A percentile compares a stretch with the other conserved stretches of the same genome.
phyloP scores from a whole-genome alignment of 495 filamentous ascomycete genomes.

The Penicillium tannophilum region DNA sequence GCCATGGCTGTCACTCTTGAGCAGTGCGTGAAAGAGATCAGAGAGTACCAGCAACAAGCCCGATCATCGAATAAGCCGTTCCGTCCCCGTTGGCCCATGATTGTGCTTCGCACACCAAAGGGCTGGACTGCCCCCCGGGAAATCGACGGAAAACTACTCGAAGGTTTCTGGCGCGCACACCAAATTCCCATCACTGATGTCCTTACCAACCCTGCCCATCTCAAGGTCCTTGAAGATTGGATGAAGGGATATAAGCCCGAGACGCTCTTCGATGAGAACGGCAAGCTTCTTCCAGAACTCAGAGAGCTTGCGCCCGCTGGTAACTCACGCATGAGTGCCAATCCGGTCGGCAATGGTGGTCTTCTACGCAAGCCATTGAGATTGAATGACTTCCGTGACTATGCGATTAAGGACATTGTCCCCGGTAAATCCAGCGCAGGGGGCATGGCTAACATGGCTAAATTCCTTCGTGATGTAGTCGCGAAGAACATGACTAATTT shows the following conservation, averaged over 20 bases:
- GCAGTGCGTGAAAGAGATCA: slow-evolving; percentile 67
- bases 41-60: slow-evolving; percentile 64
- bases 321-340: slow-evolving; percentile 67
- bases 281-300: slow-evolving; percentile 60
- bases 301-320: slow-evolving; percentile 62
- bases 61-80: slow-evolving; percentile 64
- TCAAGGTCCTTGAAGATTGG: slow-evolving; percentile 67
- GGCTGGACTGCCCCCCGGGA: slow-evolving; percentile 72
- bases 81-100: slow-evolving; percentile 72
- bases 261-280: slow-evolving; percentile 59
- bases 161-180: slow-evolving; percentile 73
- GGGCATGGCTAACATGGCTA: slow-evolving; percentile 67
- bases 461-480: slow-evolving; percentile 63
- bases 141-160: slow-evolving; percentile 62
- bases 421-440: slow-evolving; percentile 50
- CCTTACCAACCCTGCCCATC: slow-evolving; percentile 56
- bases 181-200: slow-evolving; percentile 72
- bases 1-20: slow-evolving; percentile 77
- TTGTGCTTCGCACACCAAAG: slow-evolving; percentile 70
- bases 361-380: slow-evolving; percentile 60
- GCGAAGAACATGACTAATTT: slow-evolving; percentile 61
- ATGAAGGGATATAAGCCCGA: slow-evolving; percentile 71
- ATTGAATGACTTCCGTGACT: slow-evolving; percentile 66
- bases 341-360: slow-evolving; percentile 72
- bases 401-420: slow-evolving; percentile 56